Evolutionary conservation across 495 filamentous ascomycete species (phyloP), one percentile per base, ranked within the genome.

Genomic region (Beverwykella pulmonaria): DNA sequence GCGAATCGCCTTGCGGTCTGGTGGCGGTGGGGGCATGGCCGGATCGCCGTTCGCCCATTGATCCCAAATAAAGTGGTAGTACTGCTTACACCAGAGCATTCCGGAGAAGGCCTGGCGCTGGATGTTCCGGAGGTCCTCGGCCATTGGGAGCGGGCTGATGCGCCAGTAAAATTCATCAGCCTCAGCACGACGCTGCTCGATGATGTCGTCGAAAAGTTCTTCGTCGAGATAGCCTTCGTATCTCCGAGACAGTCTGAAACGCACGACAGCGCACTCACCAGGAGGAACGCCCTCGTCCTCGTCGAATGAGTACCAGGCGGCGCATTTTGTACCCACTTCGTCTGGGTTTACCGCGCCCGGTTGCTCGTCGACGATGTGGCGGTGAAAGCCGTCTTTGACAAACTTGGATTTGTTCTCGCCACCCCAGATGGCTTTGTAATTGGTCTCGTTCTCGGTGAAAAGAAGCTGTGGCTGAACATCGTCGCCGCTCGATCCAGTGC

Each of bases 31-130:
- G 15, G 93, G 91, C 79, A 83, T 91, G 39, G 66, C 80, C 4
- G 85, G 84, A 68, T 88, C 86, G 25, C 86, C 93, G 71, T 93
- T 96, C 17, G 91, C 90, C 93, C 93, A 98, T 74, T 98, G 90
- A 49, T 97, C 92, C 91, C 91, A 97, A 68, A 97, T 87, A 77
- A 98, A 96, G 72, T 95, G 87, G 75, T 98, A 98, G 76, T 90
- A 90, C 77, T 98, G 93, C 76, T 98, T 98, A 50, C 87, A 92
- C 93, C 93, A 98, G 82, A 98, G 86, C 94, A 98, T 97, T 46
- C 93, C 93, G 0, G 91, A 84, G 56, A 97, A 89, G 2, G 93
- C 93, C 77, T 98, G 93, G 57, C 93, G 84, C 73, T 98, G 93
- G 69, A 98, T 93, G 77, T 94, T 97, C 47, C 93, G 87, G 26